Evolutionary conservation across 2,329 filamentous ascomycete genomes (phyloP).

Genomic region (Alternaria sp.): DNA sequence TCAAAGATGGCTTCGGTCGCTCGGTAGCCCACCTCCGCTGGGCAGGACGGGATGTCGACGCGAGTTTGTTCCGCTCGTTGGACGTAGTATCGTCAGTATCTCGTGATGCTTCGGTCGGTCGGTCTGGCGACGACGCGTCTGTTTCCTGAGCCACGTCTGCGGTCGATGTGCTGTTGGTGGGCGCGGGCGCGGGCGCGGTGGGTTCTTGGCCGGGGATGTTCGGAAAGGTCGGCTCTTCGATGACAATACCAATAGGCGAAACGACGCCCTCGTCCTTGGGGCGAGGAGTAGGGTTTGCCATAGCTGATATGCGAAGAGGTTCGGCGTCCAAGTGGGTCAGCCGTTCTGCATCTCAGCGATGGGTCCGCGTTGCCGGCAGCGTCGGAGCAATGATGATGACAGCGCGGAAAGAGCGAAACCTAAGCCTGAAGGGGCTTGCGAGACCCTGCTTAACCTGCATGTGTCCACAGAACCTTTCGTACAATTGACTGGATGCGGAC

Average conservation of each 20-base stretch:
- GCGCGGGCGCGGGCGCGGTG: background rate
- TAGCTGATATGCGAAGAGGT: slow-evolving; percentile 16
- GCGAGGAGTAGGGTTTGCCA: slow-evolving; percentile 28
- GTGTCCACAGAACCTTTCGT: slow-evolving; percentile 11
- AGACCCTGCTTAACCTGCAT: slow-evolving; percentile 11
- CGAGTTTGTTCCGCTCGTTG: slow-evolving; percentile 8
- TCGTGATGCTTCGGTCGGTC: background rate
- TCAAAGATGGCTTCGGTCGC: slow-evolving; percentile 37
- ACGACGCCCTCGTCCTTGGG: slow-evolving; percentile 16
- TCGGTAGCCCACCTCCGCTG: slow-evolving; percentile 44
- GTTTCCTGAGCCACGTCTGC: slow-evolving; percentile 3
- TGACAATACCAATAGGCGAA: slow-evolving; percentile 31
- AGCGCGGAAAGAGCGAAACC: slow-evolving; percentile 4
- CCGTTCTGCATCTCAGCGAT: slow-evolving; percentile 3
- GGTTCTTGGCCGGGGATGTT: slow-evolving; percentile 25
- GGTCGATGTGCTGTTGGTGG: background rate
- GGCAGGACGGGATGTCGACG: slow-evolving; percentile 28
- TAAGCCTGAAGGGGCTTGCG: slow-evolving; percentile 3
- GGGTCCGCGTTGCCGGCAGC: slow-evolving; percentile 1
- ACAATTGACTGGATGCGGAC: slow-evolving; percentile 3
- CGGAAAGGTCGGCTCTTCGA: slow-evolving; percentile 39
- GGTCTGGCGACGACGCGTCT: slow-evolving; percentile 3
- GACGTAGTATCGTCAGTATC: background rate
- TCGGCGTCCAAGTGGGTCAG: slow-evolving; percentile 1
- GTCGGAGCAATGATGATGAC: slow-evolving; percentile 12